Conservation (phyloP, 345 rosid species). For the Brassica cretica region DNA sequence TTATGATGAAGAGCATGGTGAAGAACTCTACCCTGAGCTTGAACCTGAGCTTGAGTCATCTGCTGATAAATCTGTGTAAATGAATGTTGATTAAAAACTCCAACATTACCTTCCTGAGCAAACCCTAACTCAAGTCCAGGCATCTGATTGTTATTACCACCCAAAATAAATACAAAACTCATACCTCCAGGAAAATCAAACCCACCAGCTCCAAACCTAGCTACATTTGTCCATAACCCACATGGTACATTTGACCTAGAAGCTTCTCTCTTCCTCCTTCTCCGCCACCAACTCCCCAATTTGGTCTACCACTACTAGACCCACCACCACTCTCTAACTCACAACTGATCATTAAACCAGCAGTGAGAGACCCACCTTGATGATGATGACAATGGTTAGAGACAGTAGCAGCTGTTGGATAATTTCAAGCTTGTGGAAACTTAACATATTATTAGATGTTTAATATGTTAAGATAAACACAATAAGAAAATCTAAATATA, state of each 20-base stretch:
- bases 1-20: constrained; percentile 36
- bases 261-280: no score
- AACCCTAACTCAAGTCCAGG: constrained; percentile 95
- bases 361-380: constrained; percentile 57
- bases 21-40: constrained; percentile 42
- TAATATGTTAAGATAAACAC: no score
- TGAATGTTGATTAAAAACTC: constrained; percentile 72
- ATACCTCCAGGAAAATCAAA: constrained; percentile 80
- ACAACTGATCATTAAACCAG: constrained; percentile 74
- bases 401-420: constrained; percentile 32
- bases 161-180: constrained; percentile 75
- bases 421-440: no score
- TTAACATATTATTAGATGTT: no score
- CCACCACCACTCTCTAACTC: constrained; percentile 42
- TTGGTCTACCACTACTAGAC: no score
- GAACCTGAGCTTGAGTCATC: constrained; percentile 55
- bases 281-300: no score
- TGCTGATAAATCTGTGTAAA: constrained; percentile 88
- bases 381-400: constrained; percentile 40
- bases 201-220: constrained; percentile 61
- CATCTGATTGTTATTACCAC: constrained; percentile 54
- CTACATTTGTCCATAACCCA: constrained; percentile 28
- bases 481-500: no score
- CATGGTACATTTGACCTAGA: no score
- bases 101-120: constrained; percentile 91